These are phyloP conservation scores for Chrysosporium keratinophilum DNA, from an alignment of 2,329 filamentous ascomycete species.

Conservation along the genomic window DNA sequence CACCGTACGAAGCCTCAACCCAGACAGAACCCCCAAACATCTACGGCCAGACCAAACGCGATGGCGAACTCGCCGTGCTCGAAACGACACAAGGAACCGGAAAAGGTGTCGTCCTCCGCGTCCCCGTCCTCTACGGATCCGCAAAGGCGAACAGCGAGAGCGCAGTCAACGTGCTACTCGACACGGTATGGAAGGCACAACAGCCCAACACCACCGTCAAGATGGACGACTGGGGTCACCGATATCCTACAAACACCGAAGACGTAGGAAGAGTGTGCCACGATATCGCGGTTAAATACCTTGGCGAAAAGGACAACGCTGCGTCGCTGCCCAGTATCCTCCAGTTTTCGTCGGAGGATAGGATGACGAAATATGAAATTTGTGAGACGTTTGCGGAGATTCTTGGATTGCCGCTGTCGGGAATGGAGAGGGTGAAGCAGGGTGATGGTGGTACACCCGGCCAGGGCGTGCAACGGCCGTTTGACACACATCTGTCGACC, in stretches of 20 bases:
- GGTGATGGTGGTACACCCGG: slow-evolving; percentile 63
- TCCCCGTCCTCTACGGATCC: slow-evolving; percentile 77
- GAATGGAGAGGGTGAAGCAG: slow-evolving; percentile 55
- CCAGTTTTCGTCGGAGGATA: slow-evolving; percentile 80
- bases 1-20: slow-evolving; percentile 62
- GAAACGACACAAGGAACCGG: slow-evolving; percentile 44
- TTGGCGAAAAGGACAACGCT: slow-evolving; percentile 36
- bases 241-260: slow-evolving; percentile 82
- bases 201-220: slow-evolving; percentile 49
- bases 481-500: slow-evolving; percentile 79
- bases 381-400: slow-evolving; percentile 68
- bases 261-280: slow-evolving; percentile 71
- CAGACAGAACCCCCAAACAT: slow-evolving; percentile 62
- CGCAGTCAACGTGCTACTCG: slow-evolving; percentile 71
- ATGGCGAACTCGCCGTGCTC: slow-evolving; percentile 62
- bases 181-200: slow-evolving; percentile 64
- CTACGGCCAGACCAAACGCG: slow-evolving; percentile 64
- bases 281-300: slow-evolving; percentile 62
- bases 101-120: slow-evolving; percentile 59
- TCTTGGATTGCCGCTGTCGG: slow-evolving; percentile 59
- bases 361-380: slow-evolving; percentile 83
- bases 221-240: slow-evolving; percentile 77
- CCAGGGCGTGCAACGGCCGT: slow-evolving; percentile 65
- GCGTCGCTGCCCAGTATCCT: slow-evolving; percentile 56
- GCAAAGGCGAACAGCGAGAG: slow-evolving; percentile 62